Percentiles rank a stretch among this genome's conserved stretches.
Conservation (phyloP, 1,284 basidiomycete genomes). For the Grifola frondosa region DNA sequence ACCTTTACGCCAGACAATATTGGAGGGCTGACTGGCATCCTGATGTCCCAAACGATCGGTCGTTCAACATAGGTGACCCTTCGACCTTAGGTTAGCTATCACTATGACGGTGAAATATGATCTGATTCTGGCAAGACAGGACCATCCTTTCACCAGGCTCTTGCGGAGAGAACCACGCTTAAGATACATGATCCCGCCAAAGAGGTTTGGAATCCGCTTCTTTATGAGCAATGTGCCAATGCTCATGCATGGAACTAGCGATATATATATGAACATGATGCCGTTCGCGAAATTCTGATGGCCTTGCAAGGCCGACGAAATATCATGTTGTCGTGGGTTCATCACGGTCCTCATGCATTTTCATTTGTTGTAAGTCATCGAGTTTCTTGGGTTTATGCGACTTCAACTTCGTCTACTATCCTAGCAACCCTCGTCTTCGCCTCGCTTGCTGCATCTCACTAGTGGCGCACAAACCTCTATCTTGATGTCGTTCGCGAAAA, state of each 20-base stretch:
- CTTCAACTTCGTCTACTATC: not conserved
- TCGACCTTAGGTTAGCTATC: slow-evolving; percentile 59
- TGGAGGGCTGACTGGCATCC: slow-evolving; percentile 65
- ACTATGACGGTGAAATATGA: too few relatives aligned
- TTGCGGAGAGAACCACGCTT: slow-evolving; percentile 31
- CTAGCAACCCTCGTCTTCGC: slow-evolving; percentile 42
- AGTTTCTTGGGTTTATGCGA: not conserved
- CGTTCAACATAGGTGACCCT: slow-evolving; percentile 62
- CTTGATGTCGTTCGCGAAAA: slow-evolving; percentile 51
- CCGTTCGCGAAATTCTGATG: slow-evolving; percentile 72
- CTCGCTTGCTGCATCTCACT: slow-evolving; percentile 64
- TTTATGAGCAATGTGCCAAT: not conserved
- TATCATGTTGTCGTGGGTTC: slow-evolving; percentile 49
- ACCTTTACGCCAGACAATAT: slow-evolving; percentile 60
- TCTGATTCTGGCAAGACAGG: slow-evolving; percentile 3
- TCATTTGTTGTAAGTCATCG: slow-evolving; percentile 28
- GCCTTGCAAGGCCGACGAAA: slow-evolving; percentile 69
- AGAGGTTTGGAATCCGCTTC: too few relatives aligned
- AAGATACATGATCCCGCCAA: slow-evolving; percentile 30
- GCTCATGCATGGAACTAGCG: slow-evolving; percentile 53
- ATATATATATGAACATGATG: slow-evolving; percentile 68
- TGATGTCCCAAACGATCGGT: slow-evolving; percentile 39
- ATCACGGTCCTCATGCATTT: slow-evolving; percentile 25
- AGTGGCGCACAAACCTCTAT: slow-evolving; percentile 62
- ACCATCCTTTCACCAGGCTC: slow-evolving; percentile 42